These are phyloP conservation scores for Rhodotorula sp. DNA, from an alignment of 1,284 basidiomycete genomes.

Conservation along the genomic window DNA sequence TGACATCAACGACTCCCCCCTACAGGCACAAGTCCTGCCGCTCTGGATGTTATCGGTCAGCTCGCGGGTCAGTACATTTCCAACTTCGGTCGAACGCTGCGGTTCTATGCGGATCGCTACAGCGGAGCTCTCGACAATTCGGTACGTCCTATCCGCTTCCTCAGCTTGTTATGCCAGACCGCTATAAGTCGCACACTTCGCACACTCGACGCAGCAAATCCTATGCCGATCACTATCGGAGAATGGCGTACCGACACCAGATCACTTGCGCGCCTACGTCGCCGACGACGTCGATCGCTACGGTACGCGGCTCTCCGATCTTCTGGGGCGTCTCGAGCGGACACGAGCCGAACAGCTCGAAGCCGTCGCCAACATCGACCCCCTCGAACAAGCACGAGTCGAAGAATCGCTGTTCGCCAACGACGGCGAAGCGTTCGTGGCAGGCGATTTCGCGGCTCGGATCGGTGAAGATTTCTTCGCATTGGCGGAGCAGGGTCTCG, in stretches of 20 bases:
- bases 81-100: conserved; percentile 82
- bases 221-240: conserved; percentile 85
- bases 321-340: conserved; percentile 78
- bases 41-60: conserved; percentile 76
- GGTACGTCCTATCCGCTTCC: conserved; percentile 53
- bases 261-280: conserved; percentile 80
- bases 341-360: conserved; percentile 74
- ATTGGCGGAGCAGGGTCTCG: conserved; percentile 81
- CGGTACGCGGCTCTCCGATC: conserved; percentile 68
- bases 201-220: conserved; percentile 65
- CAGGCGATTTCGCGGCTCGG: conserved; percentile 80
- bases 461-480: conserved; percentile 94
- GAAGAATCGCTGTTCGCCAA: conserved; percentile 64
- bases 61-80: conserved; percentile 76
- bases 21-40: conserved; percentile 56
- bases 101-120: conserved; percentile 77
- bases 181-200: no score
- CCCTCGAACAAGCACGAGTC: not conserved
- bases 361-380: conserved; percentile 41
- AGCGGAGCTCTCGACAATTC: conserved; percentile 73
- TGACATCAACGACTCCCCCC: no score
- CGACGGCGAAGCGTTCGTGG: conserved; percentile 67
- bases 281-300: conserved; percentile 84
- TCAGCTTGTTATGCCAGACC: not conserved
- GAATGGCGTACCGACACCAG: conserved; percentile 71